These are phyloP conservation scores for Psilocybe tampanensis DNA, from an alignment of 768 basidiomycete species.

Conservation along the genomic window DNA sequence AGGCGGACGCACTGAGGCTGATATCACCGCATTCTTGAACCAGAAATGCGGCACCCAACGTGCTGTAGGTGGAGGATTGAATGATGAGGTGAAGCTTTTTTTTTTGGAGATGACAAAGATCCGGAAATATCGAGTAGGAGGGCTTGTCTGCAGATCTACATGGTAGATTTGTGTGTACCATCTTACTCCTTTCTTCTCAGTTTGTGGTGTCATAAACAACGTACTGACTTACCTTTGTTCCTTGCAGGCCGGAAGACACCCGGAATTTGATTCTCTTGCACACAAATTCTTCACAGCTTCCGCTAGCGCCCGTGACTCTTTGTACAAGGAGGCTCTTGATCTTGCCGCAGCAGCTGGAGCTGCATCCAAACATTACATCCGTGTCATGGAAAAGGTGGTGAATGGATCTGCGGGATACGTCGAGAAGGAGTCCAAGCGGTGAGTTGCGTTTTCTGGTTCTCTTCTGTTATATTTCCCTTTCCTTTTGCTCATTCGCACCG, in stretches of 20 bases:
- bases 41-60: conserved; percentile 87
- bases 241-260: conserved; percentile 76
- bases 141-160: too few species aligned
- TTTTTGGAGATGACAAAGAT: background rate
- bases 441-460: conserved; percentile 18
- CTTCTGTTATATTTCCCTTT: background rate
- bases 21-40: conserved; percentile 80
- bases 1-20: conserved; percentile 70
- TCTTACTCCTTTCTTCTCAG: conserved; percentile 1
- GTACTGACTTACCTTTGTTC: background rate
- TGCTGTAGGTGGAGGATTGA: conserved; percentile 79
- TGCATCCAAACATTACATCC: conserved; percentile 77
- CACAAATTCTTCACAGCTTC: conserved; percentile 69
- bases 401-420: conserved; percentile 74
- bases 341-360: conserved; percentile 54
- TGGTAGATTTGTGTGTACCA: background rate
- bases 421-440: conserved; percentile 87
- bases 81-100: conserved; percentile 52
- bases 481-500: background rate
- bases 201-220: background rate
- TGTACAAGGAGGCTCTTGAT: conserved; percentile 65
- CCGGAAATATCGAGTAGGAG: too few species aligned
- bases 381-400: conserved; percentile 87
- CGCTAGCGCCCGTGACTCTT: conserved; percentile 53
- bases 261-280: conserved; percentile 78